These are phyloP conservation scores for Thozetella sp. DNA, from an alignment of 495 filamentous ascomycete species.

Conservation along the genomic window DNA sequence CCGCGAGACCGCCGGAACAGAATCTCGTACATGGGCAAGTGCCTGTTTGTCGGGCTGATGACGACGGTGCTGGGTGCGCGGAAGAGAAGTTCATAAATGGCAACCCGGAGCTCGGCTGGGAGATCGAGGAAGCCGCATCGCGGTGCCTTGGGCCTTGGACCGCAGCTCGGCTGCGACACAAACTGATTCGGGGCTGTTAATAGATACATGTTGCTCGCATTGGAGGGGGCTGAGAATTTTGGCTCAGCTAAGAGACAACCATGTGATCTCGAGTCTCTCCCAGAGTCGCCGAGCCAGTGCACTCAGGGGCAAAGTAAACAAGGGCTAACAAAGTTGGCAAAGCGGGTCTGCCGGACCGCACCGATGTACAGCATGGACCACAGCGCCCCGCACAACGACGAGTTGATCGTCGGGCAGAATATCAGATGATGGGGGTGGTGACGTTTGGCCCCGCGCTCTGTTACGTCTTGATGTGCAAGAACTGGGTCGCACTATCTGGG, in stretches of 20 bases:
- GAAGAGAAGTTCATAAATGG: conserved; percentile 41
- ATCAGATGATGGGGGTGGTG: not conserved
- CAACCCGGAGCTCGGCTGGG: conserved; percentile 40
- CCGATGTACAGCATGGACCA: too few species aligned
- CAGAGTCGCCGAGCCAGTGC: too few species aligned
- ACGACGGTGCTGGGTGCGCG: conserved; percentile 17
- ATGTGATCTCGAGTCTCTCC: too few species aligned
- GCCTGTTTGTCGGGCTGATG: conserved; percentile 12
- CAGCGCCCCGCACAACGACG: not conserved
- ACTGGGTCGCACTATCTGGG: too few species aligned
- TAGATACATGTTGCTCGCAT: too few species aligned
- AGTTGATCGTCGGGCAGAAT: not conserved
- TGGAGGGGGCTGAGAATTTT: too few species aligned
- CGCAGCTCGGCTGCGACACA: not conserved
- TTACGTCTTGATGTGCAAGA: too few species aligned
- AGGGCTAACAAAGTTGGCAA: too few species aligned
- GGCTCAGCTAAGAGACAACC: too few species aligned
- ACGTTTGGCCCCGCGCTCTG: too few species aligned
- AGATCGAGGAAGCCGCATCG: conserved; percentile 32
- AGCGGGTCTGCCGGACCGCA: too few species aligned
- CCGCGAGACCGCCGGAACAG: not conserved
- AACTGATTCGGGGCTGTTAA: not conserved
- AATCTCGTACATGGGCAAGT: conserved; percentile 2
- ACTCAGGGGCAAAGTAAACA: not conserved
- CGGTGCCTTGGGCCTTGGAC: not conserved